phyloP scores from a whole-genome alignment of 2,329 filamentous ascomycete species.

The Exophiala aquamarina region DNA sequence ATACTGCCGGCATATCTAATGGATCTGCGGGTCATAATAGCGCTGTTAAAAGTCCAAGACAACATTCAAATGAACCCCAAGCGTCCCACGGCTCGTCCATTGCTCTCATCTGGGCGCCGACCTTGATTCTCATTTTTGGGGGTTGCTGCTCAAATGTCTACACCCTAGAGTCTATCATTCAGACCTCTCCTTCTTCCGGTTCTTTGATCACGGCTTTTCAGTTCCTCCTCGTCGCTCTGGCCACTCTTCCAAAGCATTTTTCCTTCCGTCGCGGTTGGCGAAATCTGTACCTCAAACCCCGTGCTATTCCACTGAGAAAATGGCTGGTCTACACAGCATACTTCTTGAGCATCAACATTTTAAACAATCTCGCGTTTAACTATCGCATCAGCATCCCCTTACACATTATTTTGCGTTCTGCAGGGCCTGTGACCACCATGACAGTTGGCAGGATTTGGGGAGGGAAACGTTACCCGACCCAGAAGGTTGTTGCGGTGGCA shows the following conservation, averaged over 20 bases:
- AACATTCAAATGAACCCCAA: no score
- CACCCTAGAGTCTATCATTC: constrained; percentile 90
- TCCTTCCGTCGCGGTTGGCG: constrained; percentile 56
- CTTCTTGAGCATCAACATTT: constrained; percentile 89
- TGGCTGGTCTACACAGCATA: constrained; percentile 88
- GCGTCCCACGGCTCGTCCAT: constrained; percentile 9
- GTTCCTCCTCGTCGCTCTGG: constrained; percentile 78
- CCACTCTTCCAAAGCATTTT: constrained; percentile 74
- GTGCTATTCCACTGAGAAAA: constrained; percentile 76
- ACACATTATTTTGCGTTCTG: constrained; percentile 93
- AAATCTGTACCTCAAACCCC: constrained; percentile 71
- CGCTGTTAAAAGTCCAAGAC: no score
- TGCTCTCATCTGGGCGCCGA: constrained; percentile 39
- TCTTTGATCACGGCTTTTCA: constrained; percentile 83
- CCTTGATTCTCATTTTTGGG: constrained; percentile 87
- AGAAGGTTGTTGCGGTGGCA: constrained; percentile 78
- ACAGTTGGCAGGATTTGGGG: constrained; percentile 82
- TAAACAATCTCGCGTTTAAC: constrained; percentile 97
- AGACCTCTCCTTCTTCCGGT: constrained; percentile 83
- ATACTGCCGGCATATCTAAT: no score
- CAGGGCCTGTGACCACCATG: constrained; percentile 95
- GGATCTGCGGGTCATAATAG: no score
- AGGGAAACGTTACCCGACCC: constrained; percentile 71
- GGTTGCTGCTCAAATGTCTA: constrained; percentile 97
- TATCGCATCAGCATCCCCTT: constrained; percentile 96